These are phyloP conservation scores for Phaffomyces thermotolerans DNA, from an alignment of 805 yeast genomes.

Conservation along the genomic window DNA sequence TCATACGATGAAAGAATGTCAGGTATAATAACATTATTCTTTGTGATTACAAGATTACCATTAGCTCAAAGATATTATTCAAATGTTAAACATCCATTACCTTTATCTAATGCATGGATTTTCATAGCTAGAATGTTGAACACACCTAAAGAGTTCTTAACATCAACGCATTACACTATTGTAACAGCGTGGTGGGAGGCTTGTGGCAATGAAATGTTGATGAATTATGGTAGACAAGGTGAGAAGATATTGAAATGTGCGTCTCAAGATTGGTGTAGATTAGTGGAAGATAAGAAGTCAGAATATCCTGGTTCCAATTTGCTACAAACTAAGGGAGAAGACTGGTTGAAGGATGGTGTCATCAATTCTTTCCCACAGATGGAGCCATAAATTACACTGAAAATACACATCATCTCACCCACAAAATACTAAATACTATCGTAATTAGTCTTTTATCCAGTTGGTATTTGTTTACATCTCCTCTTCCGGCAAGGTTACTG, in stretches of 20 bases:
- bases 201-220: slow-evolving; percentile 47
- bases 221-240: slow-evolving; percentile 64
- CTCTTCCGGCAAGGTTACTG: not conserved
- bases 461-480: not conserved
- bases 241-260: slow-evolving; percentile 46
- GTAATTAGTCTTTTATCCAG: too few relatives aligned
- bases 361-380: slow-evolving; percentile 34
- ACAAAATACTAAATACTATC: too few relatives aligned
- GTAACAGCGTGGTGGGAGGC: slow-evolving; percentile 92
- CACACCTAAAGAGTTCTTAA: slow-evolving; percentile 38
- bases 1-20: slow-evolving; percentile 79
- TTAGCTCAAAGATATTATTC: slow-evolving; percentile 26
- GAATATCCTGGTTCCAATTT: slow-evolving; percentile 71
- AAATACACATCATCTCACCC: not conserved
- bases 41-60: slow-evolving; percentile 56
- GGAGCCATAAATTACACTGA: slow-evolving; percentile 26
- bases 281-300: slow-evolving; percentile 37
- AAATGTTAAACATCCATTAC: slow-evolving; percentile 42
- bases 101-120: slow-evolving; percentile 56
- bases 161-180: slow-evolving; percentile 64
- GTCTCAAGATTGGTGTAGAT: slow-evolving; percentile 45
- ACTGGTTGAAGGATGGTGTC: slow-evolving; percentile 47
- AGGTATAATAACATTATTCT: slow-evolving; percentile 78
- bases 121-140: slow-evolving; percentile 70
- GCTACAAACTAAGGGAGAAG: slow-evolving; percentile 70